Conservation (phyloP, 805 yeast genomes). For the Clavispora carvajalis region DNA sequence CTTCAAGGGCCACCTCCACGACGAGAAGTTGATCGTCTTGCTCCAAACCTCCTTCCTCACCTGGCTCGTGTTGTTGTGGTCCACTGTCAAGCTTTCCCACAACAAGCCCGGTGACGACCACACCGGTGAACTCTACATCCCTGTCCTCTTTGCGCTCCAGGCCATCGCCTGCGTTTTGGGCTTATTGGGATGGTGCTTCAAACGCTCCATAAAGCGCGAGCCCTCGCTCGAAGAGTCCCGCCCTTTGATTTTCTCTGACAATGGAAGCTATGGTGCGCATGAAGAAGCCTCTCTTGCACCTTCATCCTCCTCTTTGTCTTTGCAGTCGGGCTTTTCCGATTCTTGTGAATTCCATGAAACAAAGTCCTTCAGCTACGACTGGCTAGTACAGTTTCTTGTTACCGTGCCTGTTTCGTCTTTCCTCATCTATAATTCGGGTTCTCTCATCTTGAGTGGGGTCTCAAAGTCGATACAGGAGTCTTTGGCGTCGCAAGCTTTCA, state of each 20-base stretch:
- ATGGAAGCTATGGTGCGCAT: constrained; percentile 10
- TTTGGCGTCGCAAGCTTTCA: constrained; percentile 32
- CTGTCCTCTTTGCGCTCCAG: constrained; percentile 42
- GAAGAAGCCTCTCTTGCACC: constrained; percentile 9
- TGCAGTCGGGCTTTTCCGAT: constrained; percentile 18
- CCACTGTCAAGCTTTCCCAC: constrained; percentile 44
- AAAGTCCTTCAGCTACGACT: constrained; percentile 61
- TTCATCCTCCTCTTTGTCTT: constrained; percentile 20
- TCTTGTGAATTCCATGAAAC: constrained; percentile 19
- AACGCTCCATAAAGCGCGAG: constrained; percentile 4
- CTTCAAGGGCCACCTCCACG: constrained; percentile 34
- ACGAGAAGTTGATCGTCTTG: constrained; percentile 51
- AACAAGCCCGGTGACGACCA: constrained; percentile 40
- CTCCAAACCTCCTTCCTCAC: constrained; percentile 48
- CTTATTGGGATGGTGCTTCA: constrained; percentile 41
- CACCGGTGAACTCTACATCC: constrained; percentile 48
- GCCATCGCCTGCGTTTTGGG: constrained; percentile 50
- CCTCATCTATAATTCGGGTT: constrained; percentile 50
- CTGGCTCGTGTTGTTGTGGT: constrained; percentile 51
- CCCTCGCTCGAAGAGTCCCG: constrained; percentile 11
- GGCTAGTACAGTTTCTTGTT: constrained; percentile 70
- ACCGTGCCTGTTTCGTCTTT: constrained; percentile 62
- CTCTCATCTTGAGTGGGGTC: constrained; percentile 55
- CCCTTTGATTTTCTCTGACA: constrained; percentile 25
- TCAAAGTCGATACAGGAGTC: constrained; percentile 73